Base-by-base conservation (phyloP, 805 yeast species). In the Saccharomycopsis fermentans region DNA sequence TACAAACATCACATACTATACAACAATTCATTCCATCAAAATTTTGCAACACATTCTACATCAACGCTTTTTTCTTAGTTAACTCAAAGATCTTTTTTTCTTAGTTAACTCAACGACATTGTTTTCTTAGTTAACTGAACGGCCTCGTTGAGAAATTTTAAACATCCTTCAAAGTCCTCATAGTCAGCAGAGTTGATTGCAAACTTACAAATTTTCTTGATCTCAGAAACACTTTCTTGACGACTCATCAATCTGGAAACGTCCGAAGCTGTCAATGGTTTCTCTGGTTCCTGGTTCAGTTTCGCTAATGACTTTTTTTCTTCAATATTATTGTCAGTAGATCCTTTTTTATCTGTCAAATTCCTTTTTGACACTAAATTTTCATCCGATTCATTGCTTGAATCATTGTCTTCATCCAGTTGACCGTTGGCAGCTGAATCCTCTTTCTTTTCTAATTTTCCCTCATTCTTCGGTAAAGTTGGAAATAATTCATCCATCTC, bases 131-230 rank as follows among this genome's bases (percentile, higher is more conserved):
- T n/a, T 21, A 47, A 29, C 29, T 54, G 27, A n/a, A 17, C 4
- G 16, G 57, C 50, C 24, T 47, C 24, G 2, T 47, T 24, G 54
- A 87, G 70, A 66, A 86, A 87, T 35, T 71, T 73, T 51, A 81
- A 80, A 2, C 91, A 91, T 0, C 91, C 86, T 2, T 69, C 76
- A 36, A 79, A 70, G 64, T 87, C 94, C 61, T 87, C 92, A 67
- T 85, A 87, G 66, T 85, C 86, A 66, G 87, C 73, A 0, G 92
- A 92, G 59, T 89, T 83, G 6, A 85, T 81, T 1, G 90, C 92
- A 67, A 83, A 86, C 66, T 81, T 84, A 40, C 57, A 55, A 12
- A 16, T 5, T n/a, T 57, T 57, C 29, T 43, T 43, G 29, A 43
- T 21, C 29, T 43, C 50, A 17, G 4, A 9, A 21, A 24, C 12